Conservation (phyloP, 257 asterid species). For the Primulina eburnea region DNA sequence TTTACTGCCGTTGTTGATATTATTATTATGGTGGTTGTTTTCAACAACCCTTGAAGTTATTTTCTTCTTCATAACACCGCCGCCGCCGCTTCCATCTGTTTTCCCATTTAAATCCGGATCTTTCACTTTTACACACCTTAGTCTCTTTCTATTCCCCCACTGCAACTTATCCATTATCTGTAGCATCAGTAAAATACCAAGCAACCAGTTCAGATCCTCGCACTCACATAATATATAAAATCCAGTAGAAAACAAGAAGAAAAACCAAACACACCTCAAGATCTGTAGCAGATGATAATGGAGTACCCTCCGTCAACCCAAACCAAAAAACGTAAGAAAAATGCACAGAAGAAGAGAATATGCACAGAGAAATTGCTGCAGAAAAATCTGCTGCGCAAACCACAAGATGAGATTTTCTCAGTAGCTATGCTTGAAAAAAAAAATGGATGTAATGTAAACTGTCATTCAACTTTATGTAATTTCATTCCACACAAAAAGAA, state of each 20-base stretch:
- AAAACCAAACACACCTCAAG: conserved; percentile 41
- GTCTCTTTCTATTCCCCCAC: conserved; percentile 87
- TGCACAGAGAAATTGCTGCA: not conserved
- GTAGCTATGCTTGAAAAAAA: not conserved
- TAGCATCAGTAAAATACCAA: conserved; percentile 18
- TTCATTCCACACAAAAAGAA: too few relatives aligned
- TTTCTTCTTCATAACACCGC: conserved; percentile 57
- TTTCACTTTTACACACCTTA: conserved; percentile 63
- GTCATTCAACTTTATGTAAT: too few relatives aligned
- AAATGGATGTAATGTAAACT: too few relatives aligned
- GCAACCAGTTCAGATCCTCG: conserved; percentile 26
- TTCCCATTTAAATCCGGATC: conserved; percentile 50
- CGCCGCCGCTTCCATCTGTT: conserved; percentile 39
- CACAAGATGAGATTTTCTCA: conserved; percentile 1
- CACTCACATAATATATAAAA: not conserved
- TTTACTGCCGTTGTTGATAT: conserved; percentile 24
- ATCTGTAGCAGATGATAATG: conserved; percentile 30
- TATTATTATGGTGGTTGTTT: conserved; percentile 26
- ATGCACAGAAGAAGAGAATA: too few relatives aligned
- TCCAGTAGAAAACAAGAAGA: conserved; percentile 16
- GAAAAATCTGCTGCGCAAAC: too few relatives aligned
- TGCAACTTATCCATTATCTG: conserved; percentile 66
- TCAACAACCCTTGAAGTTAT: conserved; percentile 68
- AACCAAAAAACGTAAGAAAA: not conserved
- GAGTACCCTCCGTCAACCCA: not conserved